Percentiles rank a stretch among this genome's conserved stretches.
phyloP scores from a whole-genome alignment of 495 filamentous ascomycete species.

The Venustampulla echinocandica region DNA sequence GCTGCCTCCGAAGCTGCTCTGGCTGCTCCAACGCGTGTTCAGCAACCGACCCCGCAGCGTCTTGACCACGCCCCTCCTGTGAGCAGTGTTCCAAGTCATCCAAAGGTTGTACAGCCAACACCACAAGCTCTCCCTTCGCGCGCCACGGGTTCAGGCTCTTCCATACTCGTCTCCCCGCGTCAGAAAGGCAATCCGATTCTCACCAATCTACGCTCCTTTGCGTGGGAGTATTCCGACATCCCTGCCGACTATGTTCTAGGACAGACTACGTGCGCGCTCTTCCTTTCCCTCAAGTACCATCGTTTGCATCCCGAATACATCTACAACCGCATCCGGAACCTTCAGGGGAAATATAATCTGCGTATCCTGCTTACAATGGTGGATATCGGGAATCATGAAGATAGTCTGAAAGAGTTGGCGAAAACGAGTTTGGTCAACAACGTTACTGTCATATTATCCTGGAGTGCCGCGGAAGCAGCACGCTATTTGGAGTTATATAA shows the following conservation, averaged over 20 bases:
- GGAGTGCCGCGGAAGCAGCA: conserved; percentile 86
- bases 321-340: conserved; percentile 75
- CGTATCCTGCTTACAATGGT: conserved; percentile 84
- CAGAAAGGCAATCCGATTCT: conserved; percentile 96
- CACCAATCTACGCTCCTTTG: conserved; percentile 66
- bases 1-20: conserved; percentile 32
- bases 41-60: conserved; percentile 19
- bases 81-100: conserved; percentile 19
- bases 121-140: conserved; percentile 68
- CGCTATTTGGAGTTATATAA: conserved; percentile 94
- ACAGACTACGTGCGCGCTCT: conserved; percentile 79
- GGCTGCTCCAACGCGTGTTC: conserved; percentile 13
- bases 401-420: conserved; percentile 29
- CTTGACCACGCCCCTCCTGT: conserved; percentile 23
- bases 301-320: conserved; percentile 96
- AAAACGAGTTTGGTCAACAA: conserved; percentile 63
- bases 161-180: conserved; percentile 71
- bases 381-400: conserved; percentile 83
- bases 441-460: conserved; percentile 83
- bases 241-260: conserved; percentile 89
- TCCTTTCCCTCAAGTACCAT: conserved; percentile 94
- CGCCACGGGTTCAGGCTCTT: conserved; percentile 58
- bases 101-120: conserved; percentile 74
- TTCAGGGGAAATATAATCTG: conserved; percentile 74
- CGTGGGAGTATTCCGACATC: conserved; percentile 96